Percentiles rank a stretch among this genome's conserved stretches.
Evolutionary conservation across 1,284 basidiomycete species (phyloP).

Genomic region (Termitomyces sp.): DNA sequence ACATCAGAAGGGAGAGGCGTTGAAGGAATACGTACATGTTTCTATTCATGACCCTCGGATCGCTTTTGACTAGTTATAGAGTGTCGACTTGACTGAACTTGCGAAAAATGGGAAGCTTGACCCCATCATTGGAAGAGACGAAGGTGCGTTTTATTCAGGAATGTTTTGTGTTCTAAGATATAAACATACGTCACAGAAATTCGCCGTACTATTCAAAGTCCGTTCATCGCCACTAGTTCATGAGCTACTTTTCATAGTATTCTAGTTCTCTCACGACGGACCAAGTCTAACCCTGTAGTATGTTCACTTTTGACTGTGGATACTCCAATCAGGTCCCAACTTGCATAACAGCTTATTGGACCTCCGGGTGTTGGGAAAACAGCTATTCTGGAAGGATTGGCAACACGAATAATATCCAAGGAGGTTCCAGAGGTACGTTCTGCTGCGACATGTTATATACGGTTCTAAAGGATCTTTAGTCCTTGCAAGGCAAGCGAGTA

Average conservation of each 20-base stretch:
- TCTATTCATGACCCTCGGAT: not conserved
- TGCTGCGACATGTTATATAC: not conserved
- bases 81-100: slow-evolving; percentile 79
- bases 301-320: slow-evolving; percentile 18
- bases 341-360: slow-evolving; percentile 56
- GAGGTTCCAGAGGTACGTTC: slow-evolving; percentile 82
- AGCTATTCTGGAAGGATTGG: slow-evolving; percentile 88
- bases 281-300: slow-evolving; percentile 87
- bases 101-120: slow-evolving; percentile 84
- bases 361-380: slow-evolving; percentile 89
- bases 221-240: slow-evolving; percentile 19
- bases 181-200: slow-evolving; percentile 59
- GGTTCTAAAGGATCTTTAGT: slow-evolving; percentile 37
- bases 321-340: not conserved
- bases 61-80: slow-evolving; percentile 36
- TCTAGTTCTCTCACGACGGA: slow-evolving; percentile 70
- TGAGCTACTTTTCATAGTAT: slow-evolving; percentile 12
- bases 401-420: slow-evolving; percentile 81
- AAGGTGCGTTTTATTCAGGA: slow-evolving; percentile 42
- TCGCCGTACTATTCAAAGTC: slow-evolving; percentile 83
- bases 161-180: not conserved
- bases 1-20: slow-evolving; percentile 73
- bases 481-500: slow-evolving; percentile 77
- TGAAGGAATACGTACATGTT: slow-evolving; percentile 74
- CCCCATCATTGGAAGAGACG: slow-evolving; percentile 85